Percentiles rank a stretch among this genome's conserved stretches.
phyloP scores from a whole-genome alignment of 2,329 filamentous ascomycete species.

The Lachnellula willkommii region DNA sequence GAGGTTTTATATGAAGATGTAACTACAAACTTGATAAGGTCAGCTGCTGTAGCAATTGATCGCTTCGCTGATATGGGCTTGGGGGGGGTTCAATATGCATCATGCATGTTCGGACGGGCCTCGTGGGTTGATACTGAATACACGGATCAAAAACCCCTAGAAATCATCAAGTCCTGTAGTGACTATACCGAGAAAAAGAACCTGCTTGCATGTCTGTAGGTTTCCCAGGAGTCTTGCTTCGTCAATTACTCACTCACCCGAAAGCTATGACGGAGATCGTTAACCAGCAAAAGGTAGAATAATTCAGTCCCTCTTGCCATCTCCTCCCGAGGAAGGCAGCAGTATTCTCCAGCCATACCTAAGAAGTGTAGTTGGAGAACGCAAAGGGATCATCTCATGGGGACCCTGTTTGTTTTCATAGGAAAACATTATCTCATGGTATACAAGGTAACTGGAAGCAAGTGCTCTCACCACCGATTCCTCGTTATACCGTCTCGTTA shows the following conservation, averaged over 20 bases:
- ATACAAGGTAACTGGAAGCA: not conserved
- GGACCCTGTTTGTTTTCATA: no score
- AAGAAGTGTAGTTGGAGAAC: no score
- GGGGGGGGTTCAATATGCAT: constrained; percentile 28
- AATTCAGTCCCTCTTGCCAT: no score
- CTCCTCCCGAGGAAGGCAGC: no score
- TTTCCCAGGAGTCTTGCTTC: not conserved
- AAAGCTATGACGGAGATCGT: constrained; percentile 30
- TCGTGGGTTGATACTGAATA: constrained; percentile 29
- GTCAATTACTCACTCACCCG: not conserved
- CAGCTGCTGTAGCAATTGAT: constrained; percentile 31
- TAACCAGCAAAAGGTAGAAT: constrained; percentile 20
- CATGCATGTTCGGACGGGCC: constrained; percentile 30
- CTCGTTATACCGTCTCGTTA: not conserved
- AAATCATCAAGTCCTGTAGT: constrained; percentile 28
- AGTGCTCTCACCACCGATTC: not conserved
- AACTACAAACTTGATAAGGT: constrained; percentile 27
- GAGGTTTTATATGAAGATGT: constrained; percentile 32
- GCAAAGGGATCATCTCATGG: no score
- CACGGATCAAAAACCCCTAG: constrained; percentile 32
- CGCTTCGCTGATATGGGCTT: constrained; percentile 31
- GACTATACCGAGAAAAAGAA: constrained; percentile 30
- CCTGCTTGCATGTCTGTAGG: constrained; percentile 32
- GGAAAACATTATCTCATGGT: no score
- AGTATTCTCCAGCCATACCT: no score